Conservation (phyloP, 495 filamentous ascomycete genomes). For the Hypoxylon rickii region DNA sequence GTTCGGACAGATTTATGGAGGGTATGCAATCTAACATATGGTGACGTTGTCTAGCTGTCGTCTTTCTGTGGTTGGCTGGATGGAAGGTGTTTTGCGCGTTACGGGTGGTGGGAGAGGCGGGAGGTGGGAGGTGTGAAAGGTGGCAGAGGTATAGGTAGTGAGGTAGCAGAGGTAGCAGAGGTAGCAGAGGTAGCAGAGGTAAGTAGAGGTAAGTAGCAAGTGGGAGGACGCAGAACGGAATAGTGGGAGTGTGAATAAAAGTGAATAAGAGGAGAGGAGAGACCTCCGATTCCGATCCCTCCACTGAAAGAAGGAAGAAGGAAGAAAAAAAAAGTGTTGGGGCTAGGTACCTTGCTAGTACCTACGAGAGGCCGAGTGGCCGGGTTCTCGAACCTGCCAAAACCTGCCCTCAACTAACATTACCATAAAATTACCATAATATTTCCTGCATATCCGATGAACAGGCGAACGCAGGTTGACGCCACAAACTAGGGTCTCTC, state of each 20-base stretch:
- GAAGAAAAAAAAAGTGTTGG: constrained; percentile 4
- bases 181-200: too few relatives aligned
- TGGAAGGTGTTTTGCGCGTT: constrained; percentile 4
- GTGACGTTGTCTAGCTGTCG: constrained; percentile 18
- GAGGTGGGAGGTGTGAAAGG: too few relatives aligned
- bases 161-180: too few relatives aligned
- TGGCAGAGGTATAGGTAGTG: too few relatives aligned
- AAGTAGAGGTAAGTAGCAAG: too few relatives aligned
- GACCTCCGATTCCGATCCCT: too few relatives aligned
- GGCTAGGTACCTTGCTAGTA: background rate
- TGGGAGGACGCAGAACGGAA: too few relatives aligned
- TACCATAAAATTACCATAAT: too few relatives aligned
- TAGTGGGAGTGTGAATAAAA: too few relatives aligned
- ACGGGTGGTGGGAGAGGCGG: background rate
- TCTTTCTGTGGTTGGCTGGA: constrained; percentile 23
- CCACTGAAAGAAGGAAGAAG: constrained; percentile 5
- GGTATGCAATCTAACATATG: background rate
- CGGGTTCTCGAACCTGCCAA: constrained; percentile 22
- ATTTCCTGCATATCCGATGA: constrained; percentile 11
- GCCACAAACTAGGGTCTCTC: constrained; percentile 7
- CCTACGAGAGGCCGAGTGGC: background rate
- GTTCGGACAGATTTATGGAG: constrained; percentile 5
- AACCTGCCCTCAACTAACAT: background rate
- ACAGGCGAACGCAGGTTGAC: background rate
- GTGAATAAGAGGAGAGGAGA: background rate